phyloP scores from a whole-genome alignment of 768 basidiomycete genomes.

The Tricholoma hemisulphureum region DNA sequence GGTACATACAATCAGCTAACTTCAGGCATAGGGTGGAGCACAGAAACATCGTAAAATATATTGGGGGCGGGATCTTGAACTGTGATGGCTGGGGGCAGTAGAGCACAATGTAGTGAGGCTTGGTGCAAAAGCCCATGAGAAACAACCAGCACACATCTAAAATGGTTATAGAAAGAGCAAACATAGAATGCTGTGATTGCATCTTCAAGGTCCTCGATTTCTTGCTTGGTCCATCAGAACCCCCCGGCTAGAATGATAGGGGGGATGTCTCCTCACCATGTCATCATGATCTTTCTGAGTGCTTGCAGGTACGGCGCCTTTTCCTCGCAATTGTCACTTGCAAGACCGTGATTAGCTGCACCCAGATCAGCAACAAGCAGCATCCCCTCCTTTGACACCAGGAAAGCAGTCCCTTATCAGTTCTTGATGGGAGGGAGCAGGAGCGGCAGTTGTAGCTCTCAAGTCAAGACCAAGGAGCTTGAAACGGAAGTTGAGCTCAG shows the following conservation, averaged over 20 bases:
- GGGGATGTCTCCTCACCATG: conserved; percentile 4
- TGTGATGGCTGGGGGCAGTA: no score
- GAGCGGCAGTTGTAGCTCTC: no score
- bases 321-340: background rate
- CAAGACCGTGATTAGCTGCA: conserved; percentile 10
- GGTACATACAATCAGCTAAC: no score
- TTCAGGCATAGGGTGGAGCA: no score
- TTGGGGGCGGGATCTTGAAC: no score
- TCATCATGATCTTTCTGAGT: background rate
- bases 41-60: no score
- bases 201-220: conserved; percentile 4
- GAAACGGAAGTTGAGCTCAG: no score
- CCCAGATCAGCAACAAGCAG: conserved; percentile 1
- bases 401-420: background rate
- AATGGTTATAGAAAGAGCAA: conserved; percentile 11
- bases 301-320: conserved; percentile 1
- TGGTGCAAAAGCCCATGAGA: conserved; percentile 4
- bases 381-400: background rate
- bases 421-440: background rate
- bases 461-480: no score
- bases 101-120: background rate
- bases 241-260: background rate
- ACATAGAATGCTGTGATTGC: conserved; percentile 3
- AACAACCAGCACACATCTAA: conserved; percentile 6
- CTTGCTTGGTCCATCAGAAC: background rate